These are phyloP conservation scores for Castanospermum australe DNA, from an alignment of 306 rosid genomes.

Conservation along the genomic window DNA sequence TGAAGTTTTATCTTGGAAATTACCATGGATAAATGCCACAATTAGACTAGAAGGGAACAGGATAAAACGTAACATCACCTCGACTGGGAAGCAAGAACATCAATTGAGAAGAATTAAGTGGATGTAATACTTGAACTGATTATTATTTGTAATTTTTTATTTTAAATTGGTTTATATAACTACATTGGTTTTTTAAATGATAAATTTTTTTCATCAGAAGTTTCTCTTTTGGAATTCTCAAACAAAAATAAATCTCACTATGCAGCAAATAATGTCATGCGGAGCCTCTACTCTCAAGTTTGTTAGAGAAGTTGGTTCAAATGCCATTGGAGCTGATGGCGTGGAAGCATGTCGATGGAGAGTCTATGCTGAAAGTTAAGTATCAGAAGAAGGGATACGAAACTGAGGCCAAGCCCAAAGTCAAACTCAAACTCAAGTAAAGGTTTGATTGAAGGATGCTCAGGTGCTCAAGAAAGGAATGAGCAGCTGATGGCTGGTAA, in stretches of 20 bases:
- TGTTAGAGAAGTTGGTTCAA: background rate
- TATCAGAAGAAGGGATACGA: background rate
- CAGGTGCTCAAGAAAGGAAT: background rate
- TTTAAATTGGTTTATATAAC: no score
- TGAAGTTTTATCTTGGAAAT: no score
- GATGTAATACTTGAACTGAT: no score
- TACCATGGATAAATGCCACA: no score
- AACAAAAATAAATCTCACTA: background rate
- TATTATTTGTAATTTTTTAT: no score
- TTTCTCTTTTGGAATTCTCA: background rate
- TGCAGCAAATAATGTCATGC: background rate
- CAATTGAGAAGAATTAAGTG: no score
- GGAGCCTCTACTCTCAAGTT: background rate
- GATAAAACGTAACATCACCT: no score
- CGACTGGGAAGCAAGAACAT: no score
- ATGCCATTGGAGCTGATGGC: background rate
- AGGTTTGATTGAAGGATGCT: background rate
- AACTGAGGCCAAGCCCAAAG: background rate
- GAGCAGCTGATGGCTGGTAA: constrained; percentile 24
- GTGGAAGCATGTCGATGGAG: background rate
- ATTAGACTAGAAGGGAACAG: no score
- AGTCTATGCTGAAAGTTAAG: background rate
- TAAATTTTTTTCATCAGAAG: no score
- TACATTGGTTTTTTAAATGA: no score
- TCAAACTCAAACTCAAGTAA: constrained; percentile 7